Conservation (phyloP, 2,329 filamentous ascomycete genomes). For the Dendryphion nanum region DNA sequence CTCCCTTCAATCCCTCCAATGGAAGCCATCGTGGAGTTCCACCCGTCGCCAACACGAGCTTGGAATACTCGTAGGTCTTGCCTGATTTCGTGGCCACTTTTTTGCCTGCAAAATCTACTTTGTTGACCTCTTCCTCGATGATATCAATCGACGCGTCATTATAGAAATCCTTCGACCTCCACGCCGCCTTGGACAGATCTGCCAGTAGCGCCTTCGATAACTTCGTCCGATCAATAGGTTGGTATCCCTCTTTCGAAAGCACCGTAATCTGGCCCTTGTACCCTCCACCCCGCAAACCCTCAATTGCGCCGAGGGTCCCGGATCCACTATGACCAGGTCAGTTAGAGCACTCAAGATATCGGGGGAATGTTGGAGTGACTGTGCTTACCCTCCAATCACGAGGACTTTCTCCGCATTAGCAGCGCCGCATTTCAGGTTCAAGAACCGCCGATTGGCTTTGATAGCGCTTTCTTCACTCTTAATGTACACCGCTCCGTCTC, state of each 20-base stretch:
- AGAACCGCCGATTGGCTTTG: constrained; percentile 70
- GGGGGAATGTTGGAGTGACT: not conserved
- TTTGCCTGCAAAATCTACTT: constrained; percentile 73
- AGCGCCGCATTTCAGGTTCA: constrained; percentile 69
- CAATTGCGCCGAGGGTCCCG: constrained; percentile 76
- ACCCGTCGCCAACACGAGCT: constrained; percentile 87
- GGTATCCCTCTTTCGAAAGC: constrained; percentile 78
- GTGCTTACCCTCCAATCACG: constrained; percentile 55
- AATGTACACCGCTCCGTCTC: constrained; percentile 80
- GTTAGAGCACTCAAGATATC: constrained; percentile 4
- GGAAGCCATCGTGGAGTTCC: constrained; percentile 75
- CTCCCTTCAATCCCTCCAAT: constrained; percentile 76
- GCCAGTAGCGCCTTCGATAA: constrained; percentile 89
- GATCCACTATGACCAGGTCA: constrained; percentile 58
- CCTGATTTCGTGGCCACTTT: constrained; percentile 73
- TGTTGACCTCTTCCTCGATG: constrained; percentile 61
- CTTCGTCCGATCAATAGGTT: constrained; percentile 91
- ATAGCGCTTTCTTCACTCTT: constrained; percentile 75
- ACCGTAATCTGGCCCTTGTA: constrained; percentile 79
- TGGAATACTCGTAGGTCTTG: constrained; percentile 73
- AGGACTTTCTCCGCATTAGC: constrained; percentile 65
- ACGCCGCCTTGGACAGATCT: constrained; percentile 74
- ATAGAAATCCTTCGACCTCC: constrained; percentile 77
- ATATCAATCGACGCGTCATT: constrained; percentile 59
- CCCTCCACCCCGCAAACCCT: constrained; percentile 78